A percentile compares a stretch with the other conserved stretches of the same genome.
These are phyloP conservation scores for Botrytis paeoniae DNA, from an alignment of 2,329 filamentous ascomycete genomes.

Conservation along the genomic window DNA sequence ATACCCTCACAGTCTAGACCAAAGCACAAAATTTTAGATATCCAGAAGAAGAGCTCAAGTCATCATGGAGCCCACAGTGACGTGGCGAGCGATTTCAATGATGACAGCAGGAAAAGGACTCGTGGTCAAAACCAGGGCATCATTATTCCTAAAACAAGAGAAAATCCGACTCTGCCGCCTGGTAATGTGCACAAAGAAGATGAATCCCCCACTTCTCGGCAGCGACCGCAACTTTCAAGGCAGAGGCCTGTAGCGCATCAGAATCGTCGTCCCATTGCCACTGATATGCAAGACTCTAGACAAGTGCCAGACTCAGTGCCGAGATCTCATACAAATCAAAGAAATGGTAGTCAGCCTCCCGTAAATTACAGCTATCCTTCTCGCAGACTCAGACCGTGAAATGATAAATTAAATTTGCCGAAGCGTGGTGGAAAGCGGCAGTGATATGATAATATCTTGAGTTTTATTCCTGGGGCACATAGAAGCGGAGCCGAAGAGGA, in stretches of 20 bases:
- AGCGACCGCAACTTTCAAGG: rapidly evolving
- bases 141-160: neutral
- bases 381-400: too few species aligned
- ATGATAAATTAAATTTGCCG: neutral
- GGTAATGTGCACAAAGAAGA: neutral
- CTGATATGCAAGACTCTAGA: neutral
- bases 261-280: neutral
- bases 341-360: neutral
- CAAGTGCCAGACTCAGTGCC: neutral
- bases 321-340: neutral
- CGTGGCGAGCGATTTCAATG: neutral
- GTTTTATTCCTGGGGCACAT: neutral
- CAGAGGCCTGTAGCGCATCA: neutral
- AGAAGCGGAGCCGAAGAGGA: neutral
- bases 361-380: neutral
- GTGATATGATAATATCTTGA: neutral
- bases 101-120: neutral
- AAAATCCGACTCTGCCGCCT: neutral
- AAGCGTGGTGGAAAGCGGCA: too few species aligned
- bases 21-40: neutral
- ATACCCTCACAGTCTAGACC: neutral
- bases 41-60: neutral
- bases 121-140: neutral
- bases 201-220: too few species aligned
- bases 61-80: neutral